Base-by-base conservation (phyloP, 164 flowering plant species). In the Berberis thunbergii region DNA sequence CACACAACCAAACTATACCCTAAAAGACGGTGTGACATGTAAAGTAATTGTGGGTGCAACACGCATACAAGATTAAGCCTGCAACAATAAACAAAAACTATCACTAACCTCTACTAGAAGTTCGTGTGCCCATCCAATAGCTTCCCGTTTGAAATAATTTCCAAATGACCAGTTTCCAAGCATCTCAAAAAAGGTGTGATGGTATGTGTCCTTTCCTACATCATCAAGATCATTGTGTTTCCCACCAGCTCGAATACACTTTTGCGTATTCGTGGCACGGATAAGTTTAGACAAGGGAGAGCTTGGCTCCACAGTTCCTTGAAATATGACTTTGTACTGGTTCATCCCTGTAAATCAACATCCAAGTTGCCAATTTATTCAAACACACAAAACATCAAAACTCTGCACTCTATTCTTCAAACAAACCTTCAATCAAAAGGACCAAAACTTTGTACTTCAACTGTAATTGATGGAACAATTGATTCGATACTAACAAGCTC, bases 161-260 rank as follows among this genome's bases (percentile, higher is more conserved):
- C 97, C 99, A 74, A 95, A 95, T 0, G 97, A 88, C 99, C 99
- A 95, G 67, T 91, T 95, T 0, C 99, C 99, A 65, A 95, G 88
- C 99, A 95, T 95, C 76, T 95, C 99, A 73, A 95, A 91, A 76
- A 95, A 95, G 49, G 99, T 95, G 66, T 95, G 99, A 70, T 95
- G 97, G 69, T 95, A 91, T 40, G 99, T 95, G 60, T 95, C 99
- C 74, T 91, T 95, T 44, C 99, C 99, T 2, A 94, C 99, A 67
- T 95, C 99, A 72, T 89, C 99, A 50, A 95, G 90, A 78, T 95
- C 99, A 73, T 95, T 95, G 70, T 91, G 99, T 65, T 95, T 95
- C 52, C 97, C 99, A 68, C 99, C 97, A 48, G 97, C 97, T 10
- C 97, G 84, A 10, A 95, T 95, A 71, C 97, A 95, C 78, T 95